These are phyloP conservation scores for Castanopsis chinensis DNA, from an alignment of 306 rosid genomes.

Conservation along the genomic window DNA sequence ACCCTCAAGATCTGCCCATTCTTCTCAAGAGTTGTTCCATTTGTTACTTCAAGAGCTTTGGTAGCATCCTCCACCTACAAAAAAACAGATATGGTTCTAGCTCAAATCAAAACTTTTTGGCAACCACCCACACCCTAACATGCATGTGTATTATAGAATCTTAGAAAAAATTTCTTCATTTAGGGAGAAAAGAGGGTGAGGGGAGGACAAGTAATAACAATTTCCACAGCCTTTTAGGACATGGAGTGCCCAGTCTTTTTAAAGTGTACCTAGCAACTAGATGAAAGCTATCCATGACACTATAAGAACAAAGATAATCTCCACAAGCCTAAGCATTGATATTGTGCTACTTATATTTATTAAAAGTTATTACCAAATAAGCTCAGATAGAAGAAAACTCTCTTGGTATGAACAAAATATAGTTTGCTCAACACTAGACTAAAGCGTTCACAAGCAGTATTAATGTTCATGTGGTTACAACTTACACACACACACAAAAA, in stretches of 20 bases:
- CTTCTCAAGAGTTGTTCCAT: constrained; percentile 84
- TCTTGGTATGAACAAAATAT: neutral
- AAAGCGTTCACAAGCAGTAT: neutral
- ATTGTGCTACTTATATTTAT: neutral
- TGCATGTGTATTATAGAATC: neutral
- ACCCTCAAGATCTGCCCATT: constrained; percentile 96
- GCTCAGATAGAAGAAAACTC: no score
- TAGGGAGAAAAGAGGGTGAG: no score
- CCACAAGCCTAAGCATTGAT: neutral
- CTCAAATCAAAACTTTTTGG: constrained; percentile 5
- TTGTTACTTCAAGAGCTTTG: constrained; percentile 88
- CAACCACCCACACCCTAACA: neutral
- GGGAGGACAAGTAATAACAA: neutral
- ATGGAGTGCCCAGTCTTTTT: neutral
- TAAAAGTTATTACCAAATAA: neutral
- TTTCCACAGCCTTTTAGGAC: neutral
- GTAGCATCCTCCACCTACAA: constrained; percentile 91
- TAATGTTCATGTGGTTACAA: neutral
- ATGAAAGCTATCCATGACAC: neutral
- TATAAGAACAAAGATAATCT: neutral
- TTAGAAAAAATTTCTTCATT: neutral
- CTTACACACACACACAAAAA: no score
- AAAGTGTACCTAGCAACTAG: neutral
- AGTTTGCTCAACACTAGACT: neutral
- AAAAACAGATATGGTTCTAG: constrained; percentile 11